Base-by-base conservation (phyloP, 2,329 filamentous ascomycete species). In the Pseudogymnoascus pannorum region DNA sequence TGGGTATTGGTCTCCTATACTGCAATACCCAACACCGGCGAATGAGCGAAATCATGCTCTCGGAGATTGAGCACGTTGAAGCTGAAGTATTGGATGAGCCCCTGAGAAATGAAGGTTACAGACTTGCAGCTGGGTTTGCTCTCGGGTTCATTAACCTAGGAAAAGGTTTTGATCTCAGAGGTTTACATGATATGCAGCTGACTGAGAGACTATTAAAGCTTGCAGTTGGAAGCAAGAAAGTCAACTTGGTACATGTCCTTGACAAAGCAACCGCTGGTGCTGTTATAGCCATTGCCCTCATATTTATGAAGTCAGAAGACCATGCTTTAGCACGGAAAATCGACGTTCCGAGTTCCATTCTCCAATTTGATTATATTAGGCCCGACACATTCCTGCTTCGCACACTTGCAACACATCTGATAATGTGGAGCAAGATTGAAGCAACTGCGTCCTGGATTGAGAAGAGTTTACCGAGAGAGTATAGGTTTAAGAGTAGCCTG, bases 21-120 rank as follows among this genome's bases (percentile, higher is more conserved):
- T 95, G 89, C 75, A 89, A 92, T 71, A 97, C 92, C 26, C 93
- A 97, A 70, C 95, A 99, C 75, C 89, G 95, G 29, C 87, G 95
- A 36, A 99, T 99, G 94, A 97, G 92, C 71, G 94, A 99, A 73
- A 91, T 97, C 16, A 97, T 99, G 91, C 84, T 99, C 58, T 97
- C 93, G 0, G 94, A 99, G 72, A 94, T 99, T 64, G 92, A 97
- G 72, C 88, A 92, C 65, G 82, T 91, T 59, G 91, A 94, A 48
- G 77, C 80, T 24, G 82, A 89, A 36, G 89, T 93, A 60, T 92
- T 97, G 63, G 88, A 92, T 62, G 91, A 96, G 68, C 86, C 87
- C 20, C 76, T 97, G 57, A 86, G 93, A 22, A 93, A 95, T 70
- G 94, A 99, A 76, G 92, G 92, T n/a, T 99, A 99, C 73, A 87